These are phyloP conservation scores for Aspergillus spinulosporus DNA, from an alignment of 2,329 filamentous ascomycete genomes.

Conservation along the genomic window DNA sequence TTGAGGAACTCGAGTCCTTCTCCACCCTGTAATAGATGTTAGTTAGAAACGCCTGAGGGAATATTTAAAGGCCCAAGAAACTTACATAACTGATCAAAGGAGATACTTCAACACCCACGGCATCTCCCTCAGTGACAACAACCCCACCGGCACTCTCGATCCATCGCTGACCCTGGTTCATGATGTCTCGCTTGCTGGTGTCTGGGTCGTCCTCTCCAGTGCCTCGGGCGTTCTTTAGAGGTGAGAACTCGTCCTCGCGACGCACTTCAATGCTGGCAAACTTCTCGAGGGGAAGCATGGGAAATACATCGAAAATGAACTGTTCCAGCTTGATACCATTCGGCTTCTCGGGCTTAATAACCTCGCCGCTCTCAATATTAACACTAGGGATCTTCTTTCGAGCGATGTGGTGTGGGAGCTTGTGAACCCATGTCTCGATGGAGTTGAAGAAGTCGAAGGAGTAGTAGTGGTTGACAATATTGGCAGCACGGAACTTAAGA, in stretches of 20 bases:
- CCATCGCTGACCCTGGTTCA: conserved; percentile 88
- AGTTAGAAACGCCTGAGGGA: conserved; percentile 5
- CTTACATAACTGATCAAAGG: conserved; percentile 94
- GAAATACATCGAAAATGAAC: conserved; percentile 98
- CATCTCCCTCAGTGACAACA: conserved; percentile 64
- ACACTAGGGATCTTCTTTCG: conserved; percentile 96
- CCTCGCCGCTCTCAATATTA: conserved; percentile 72
- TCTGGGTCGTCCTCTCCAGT: conserved; percentile 91
- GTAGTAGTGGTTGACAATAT: conserved; percentile 99
- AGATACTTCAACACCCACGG: conserved; percentile 80
- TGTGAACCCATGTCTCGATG: conserved; percentile 81
- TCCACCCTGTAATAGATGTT: conserved; percentile 51
- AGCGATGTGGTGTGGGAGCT: conserved; percentile 91
- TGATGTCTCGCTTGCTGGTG: conserved; percentile 86
- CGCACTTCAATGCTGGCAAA: conserved; percentile 96
- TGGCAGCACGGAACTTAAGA: conserved; percentile 94
- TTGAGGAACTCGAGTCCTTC: conserved; percentile 65
- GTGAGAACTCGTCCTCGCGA: conserved; percentile 97
- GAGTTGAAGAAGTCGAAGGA: conserved; percentile 88
- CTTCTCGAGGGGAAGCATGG: conserved; percentile 77
- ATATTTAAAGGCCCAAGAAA: not conserved
- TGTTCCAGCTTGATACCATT: conserved; percentile 99
- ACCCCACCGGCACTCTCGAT: conserved; percentile 73
- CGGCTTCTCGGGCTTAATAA: conserved; percentile 86
- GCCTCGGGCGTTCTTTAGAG: conserved; percentile 85